Evolutionary conservation across 2,329 filamentous ascomycete genomes (phyloP).

Genomic region (Ustulina deusta): DNA sequence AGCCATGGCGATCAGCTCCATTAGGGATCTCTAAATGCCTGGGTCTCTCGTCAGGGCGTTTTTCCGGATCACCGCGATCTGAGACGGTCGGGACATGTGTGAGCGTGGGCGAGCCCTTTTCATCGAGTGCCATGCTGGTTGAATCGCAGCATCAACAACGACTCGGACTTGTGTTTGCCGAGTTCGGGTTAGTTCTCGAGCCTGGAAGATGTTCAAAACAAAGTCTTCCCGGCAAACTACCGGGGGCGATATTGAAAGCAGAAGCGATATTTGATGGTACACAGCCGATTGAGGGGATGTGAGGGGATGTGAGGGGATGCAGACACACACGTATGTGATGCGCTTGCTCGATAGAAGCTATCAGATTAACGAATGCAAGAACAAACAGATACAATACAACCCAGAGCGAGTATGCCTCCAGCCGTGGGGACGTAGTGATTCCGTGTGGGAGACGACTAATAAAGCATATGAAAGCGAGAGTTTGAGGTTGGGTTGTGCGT

Average conservation of each 20-base stretch:
- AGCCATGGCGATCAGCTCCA: conserved; percentile 31
- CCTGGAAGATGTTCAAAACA: neutral
- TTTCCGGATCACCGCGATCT: conserved; percentile 31
- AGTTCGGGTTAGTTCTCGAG: neutral
- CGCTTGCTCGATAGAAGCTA: neutral
- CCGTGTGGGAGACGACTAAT: neutral
- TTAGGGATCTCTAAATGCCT: conserved; percentile 43
- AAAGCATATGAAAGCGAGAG: neutral
- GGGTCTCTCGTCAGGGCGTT: conserved; percentile 31
- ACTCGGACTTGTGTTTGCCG: neutral
- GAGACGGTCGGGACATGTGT: conserved; percentile 22
- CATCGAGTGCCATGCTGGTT: conserved; percentile 37
- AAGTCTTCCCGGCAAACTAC: neutral
- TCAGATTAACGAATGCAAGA: conserved; percentile 1
- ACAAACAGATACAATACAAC: neutral
- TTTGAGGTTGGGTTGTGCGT: neutral
- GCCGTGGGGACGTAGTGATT: neutral
- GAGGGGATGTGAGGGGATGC: neutral
- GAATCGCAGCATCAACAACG: conserved; percentile 13
- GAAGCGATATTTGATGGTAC: conserved; percentile 1
- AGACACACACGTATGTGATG: neutral
- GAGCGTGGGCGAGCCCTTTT: conserved; percentile 41
- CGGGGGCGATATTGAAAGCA: neutral
- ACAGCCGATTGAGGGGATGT: neutral
- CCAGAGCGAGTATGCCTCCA: neutral